Conservation (phyloP, 1,284 basidiomycete genomes). For the Ganoderma lingzhi region DNA sequence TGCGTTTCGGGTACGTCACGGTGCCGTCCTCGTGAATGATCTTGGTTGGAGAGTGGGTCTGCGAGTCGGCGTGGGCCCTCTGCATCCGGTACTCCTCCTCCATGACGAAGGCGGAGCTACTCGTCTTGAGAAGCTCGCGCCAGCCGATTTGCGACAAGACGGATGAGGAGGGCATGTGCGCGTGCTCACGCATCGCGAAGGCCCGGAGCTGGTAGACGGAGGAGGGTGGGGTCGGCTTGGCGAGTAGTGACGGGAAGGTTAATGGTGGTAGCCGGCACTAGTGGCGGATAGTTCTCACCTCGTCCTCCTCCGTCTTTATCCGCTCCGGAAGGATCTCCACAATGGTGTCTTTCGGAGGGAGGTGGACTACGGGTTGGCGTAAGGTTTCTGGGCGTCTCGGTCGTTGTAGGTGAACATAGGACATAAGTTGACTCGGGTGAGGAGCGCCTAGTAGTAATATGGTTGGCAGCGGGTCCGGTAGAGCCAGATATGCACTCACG, state of each 20-base stretch:
- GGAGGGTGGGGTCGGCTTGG: constrained; percentile 90
- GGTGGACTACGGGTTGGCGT: constrained; percentile 82
- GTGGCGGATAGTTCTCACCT: constrained; percentile 52
- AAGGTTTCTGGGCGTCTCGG: constrained; percentile 86
- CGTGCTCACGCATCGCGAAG: constrained; percentile 96
- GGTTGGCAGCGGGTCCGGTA: neutral
- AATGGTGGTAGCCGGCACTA: neutral
- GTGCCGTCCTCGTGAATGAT: constrained; percentile 31
- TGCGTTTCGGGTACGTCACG: constrained; percentile 29
- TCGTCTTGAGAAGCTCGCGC: constrained; percentile 96
- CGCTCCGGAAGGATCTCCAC: constrained; percentile 82
- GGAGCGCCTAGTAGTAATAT: constrained; percentile 66
- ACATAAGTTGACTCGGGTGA: constrained; percentile 98
- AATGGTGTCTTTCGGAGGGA: constrained; percentile 89
- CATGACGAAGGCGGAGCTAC: constrained; percentile 98
- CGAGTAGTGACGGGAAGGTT: constrained; percentile 9
- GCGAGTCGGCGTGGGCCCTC: constrained; percentile 72
- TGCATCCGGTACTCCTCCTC: constrained; percentile 98
- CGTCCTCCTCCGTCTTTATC: constrained; percentile 84
- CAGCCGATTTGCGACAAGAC: constrained; percentile 96
- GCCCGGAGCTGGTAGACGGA: constrained; percentile 93
- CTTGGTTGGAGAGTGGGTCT: constrained; percentile 39
- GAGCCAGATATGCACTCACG: constrained; percentile 43
- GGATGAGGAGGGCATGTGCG: constrained; percentile 91
- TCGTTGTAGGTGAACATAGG: constrained; percentile 99